Base-by-base conservation (phyloP, 192 early-diverging fungal genomes). In the Podila verticillata region DNA sequence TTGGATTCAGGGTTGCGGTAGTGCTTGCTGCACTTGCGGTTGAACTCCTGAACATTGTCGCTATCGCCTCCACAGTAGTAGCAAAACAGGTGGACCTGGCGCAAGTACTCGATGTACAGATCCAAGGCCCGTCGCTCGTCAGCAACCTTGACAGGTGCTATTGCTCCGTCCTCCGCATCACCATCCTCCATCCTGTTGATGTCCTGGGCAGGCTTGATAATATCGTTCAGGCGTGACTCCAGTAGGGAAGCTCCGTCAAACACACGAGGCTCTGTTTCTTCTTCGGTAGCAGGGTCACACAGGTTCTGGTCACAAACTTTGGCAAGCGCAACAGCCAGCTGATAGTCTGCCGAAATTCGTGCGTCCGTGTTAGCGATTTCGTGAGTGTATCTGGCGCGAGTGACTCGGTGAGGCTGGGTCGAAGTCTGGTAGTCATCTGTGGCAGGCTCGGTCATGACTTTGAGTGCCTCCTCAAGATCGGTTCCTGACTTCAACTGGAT, bases 11-110 rank as follows among this genome's bases (percentile, higher is more conserved):
- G 73, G 15, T 74, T 73, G 17, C 74, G 74, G 57, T 65, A 72
- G 29, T 78, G 81, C 56, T 72, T 80, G 68, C 77, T 80, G 61
- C 95, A 95, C 64, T 93, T 91, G 68, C 96, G 91, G 48, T 75
- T 68, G 83, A 96, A 92, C 84, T 98, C 96, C 81, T 99, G 96
- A 7, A 89, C 70, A 72, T 86, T 92, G 66, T 93, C 92, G 57
- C 92, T 91, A 32, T 96, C 95, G 62, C 91, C 82, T 15, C 93
- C 95, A 69, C 92, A 95, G 88, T 99, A 99, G 87, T 97, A 98
- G 88, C 97, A 97, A 75, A 94, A 99, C 64, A 93, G 87, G 86
- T 98, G 96, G 8, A 97, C 95, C 31, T 90, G 88, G 56, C 96
- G 91, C 30, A 97, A 86, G 68, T 99, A 99, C 66, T 87, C 87